Base-by-base conservation (phyloP, 768 basidiomycete species). In the Lepiota brunneoincarnata region DNA sequence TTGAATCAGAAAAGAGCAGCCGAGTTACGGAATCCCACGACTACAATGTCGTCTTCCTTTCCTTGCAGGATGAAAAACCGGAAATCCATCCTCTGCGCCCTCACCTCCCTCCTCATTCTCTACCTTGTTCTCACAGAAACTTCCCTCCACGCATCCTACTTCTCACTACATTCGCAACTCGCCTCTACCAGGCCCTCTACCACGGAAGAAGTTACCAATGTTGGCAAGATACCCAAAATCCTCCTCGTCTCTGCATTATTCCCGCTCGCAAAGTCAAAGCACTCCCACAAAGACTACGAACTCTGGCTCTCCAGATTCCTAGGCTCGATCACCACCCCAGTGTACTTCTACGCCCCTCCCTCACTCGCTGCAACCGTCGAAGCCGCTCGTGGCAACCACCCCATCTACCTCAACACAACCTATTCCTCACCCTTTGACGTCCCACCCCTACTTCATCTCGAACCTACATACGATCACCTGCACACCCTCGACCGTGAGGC, bases 171-270 rank as follows among this genome's bases (percentile, higher is more conserved):
- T 28, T 20, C 37, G 31, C 4, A 20, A 34, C 12, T 17, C 17
- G 31, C 20, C 26, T 4, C 26, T 46, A 18, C 2, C 15, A 28
- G 10, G 10, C 9, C 1, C 1, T 12, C 20, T 17, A 2, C 18
- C 35, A 4, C n/a, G n/a, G n/a, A n/a, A n/a, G n/a, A n/a, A n/a
- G n/a, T n/a, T n/a, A n/a, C n/a, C n/a, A n/a, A n/a, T 14, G 18
- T n/a, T 23, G 21, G 4, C 37, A 10, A 34, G 21, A 35, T n/a
- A 43, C 24, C 41, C 41, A 38, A 45, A 38, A 72, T 81, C 56
- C 72, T 83, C 12, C 73, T 83, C 42, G 82, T 83, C 0, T 76
- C 82, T 1, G 79, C 82, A 0, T 72, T 82, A 60, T 83, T 76
- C 59, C 81, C 79, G 0, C 72, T 81, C 2, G 51, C 70, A 3